Evolutionary conservation across 1,139 yeast genomes (phyloP).

Genomic region (Protomyces gravidus): DNA sequence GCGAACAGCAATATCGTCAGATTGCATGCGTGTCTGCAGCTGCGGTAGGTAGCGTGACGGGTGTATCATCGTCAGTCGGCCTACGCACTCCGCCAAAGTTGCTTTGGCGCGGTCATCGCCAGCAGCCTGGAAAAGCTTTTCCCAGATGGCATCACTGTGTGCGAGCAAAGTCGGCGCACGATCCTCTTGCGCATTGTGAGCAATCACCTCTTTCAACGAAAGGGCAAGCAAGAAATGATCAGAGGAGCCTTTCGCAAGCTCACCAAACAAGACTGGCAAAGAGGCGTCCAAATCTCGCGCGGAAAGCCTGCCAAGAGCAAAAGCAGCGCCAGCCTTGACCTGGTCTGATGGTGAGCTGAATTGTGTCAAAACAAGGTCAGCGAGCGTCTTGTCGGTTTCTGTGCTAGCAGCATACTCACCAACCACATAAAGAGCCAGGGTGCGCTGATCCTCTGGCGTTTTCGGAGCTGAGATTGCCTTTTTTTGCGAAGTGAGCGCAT

Average conservation of each 20-base stretch:
- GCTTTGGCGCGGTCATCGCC: slow-evolving; percentile 37
- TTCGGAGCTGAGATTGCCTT: slow-evolving; percentile 14
- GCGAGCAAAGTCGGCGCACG: slow-evolving; percentile 1
- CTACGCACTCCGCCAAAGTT: slow-evolving; percentile 43
- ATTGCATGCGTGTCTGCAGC: slow-evolving; percentile 35
- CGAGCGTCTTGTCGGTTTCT: slow-evolving; percentile 35
- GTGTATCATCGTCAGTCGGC: slow-evolving; percentile 39
- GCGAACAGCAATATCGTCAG: slow-evolving; percentile 36
- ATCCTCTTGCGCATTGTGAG: slow-evolving; percentile 12
- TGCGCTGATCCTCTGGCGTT: slow-evolving; percentile 6
- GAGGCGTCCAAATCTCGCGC: slow-evolving; percentile 44
- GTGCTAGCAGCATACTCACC: slow-evolving; percentile 12
- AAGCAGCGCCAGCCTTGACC: slow-evolving; percentile 49
- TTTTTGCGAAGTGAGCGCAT: background rate
- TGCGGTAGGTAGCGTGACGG: slow-evolving; percentile 39
- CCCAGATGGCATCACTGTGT: slow-evolving; percentile 37
- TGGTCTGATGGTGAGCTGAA: slow-evolving; percentile 38
- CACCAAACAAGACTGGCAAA: slow-evolving; percentile 41
- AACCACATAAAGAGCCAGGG: slow-evolving; percentile 8
- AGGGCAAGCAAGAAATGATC: slow-evolving; percentile 34
- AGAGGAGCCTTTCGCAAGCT: slow-evolving; percentile 41
- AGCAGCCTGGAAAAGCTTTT: slow-evolving; percentile 34
- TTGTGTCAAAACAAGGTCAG: slow-evolving; percentile 39
- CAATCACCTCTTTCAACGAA: slow-evolving; percentile 31
- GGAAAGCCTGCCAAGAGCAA: slow-evolving; percentile 52